Evolutionary conservation across 192 early-diverging fungal genomes (phyloP), one percentile per base, ranked within the genome.

Genomic region (Backusella psychrophila): DNA sequence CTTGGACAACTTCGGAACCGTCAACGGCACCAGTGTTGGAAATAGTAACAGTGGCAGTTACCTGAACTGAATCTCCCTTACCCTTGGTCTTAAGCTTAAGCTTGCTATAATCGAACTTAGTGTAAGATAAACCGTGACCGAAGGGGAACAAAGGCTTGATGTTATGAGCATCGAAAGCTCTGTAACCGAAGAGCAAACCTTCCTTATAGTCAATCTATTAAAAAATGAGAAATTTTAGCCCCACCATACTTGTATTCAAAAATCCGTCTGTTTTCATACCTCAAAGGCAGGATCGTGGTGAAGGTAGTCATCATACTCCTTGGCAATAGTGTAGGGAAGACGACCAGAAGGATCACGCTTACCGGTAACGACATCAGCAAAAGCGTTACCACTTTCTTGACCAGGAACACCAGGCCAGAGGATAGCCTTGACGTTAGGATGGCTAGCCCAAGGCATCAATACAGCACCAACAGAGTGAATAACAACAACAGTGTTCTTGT

Each of bases 91-190:
- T 36, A 26, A 76, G 23, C 23, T 69, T 39, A 17, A 89, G 39
- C 14, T 82, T 41, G n/a, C 70, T 72, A 72, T 92, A 93, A 2
- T 53, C 67, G 78, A 92, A 92, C 12, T 23, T 82, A n/a, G 91
- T 85, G 82, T 92, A 92, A 11, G 91, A 93, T 6, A 92, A 75
- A 72, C 91, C 91, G 75, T 85, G 84, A n/a, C 91, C 91, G 75
- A 92, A 92, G 23, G 44, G 75, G 72, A 88, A 91, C 49, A 87
- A 41, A 69, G 90, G 87, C 11, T 67, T 63, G 73, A 90, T 86
- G 29, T 73, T 76, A 21, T 81, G 76, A 21, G 72, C 72, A 66
- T 93, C 85, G 63, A 78, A 75, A 69, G 78, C 82, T 49, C 87
- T 78, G 75, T 92, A 93, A 71, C 87, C 91, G 53, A 91, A 74